Base-by-base conservation (phyloP, 768 basidiomycete genomes). In the Myochromella boudieri region DNA sequence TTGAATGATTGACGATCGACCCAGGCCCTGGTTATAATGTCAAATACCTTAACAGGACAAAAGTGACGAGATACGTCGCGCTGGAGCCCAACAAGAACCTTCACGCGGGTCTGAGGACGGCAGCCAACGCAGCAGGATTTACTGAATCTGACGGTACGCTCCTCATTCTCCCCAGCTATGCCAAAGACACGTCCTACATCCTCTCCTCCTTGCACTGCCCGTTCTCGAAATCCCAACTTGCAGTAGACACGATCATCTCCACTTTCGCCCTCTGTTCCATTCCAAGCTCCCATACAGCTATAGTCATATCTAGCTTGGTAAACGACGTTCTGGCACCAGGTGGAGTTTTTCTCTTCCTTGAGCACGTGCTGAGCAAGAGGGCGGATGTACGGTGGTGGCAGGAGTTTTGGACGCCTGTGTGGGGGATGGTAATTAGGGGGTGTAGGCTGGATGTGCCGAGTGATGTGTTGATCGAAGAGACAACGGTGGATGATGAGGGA, bases 361-460 rank as follows among this genome's bases (percentile, higher is more conserved):
- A 91, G 61, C 88, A 91, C 51, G 84, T 90, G 8, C 63, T 72
- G 43, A 84, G 75, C 53, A 75, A 68, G 1, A 61, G 64, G 0
- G 43, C 55, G 5, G 79, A 84, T 50, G 76, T 87, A 1, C 76
- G 77, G 7, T 78, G 80, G 78, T 89, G 86, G 85, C 88, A 91
- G 62, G 51, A 68, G 0, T 72, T 86, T 40, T 89, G 86, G 87
- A 74, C 84, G 1, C 87, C 87, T 0, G 4, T 88, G 3, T 91
- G 88, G 88, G 58, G 59, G 4, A 31, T 71, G 1, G 63, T 67
- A 1, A 80, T 84, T 45, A 84, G 80, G 53, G 86, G 87, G 12
- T 89, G 87, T 55, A 68, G 67, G 49, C 55, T 88, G 33, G 83
- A 86, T 52, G 69, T 81, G 6, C 78, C 80, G 10, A 76, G 77